These are phyloP conservation scores for Curvularia sp. DNA, from an alignment of 2,329 filamentous ascomycete species.

Conservation along the genomic window DNA sequence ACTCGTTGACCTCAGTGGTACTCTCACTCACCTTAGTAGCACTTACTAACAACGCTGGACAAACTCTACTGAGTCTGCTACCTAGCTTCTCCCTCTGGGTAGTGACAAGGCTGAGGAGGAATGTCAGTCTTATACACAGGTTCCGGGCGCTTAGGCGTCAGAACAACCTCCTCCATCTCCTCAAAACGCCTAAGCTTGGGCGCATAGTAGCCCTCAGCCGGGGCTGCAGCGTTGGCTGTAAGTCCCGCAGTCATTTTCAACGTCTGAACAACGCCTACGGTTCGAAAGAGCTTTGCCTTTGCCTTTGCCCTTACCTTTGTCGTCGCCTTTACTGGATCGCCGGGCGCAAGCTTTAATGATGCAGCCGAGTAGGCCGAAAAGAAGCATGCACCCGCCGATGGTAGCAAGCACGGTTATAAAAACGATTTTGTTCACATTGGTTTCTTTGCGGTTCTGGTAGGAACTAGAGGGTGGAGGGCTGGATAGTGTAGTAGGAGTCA, in stretches of 20 bases:
- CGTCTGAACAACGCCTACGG: background rate
- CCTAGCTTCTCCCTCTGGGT: background rate
- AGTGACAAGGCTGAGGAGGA: constrained; percentile 1
- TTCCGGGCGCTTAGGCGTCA: background rate
- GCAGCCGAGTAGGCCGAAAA: background rate
- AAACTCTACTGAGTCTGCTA: background rate
- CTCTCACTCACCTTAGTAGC: background rate
- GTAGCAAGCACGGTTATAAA: background rate
- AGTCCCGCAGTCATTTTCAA: background rate
- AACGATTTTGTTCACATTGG: background rate
- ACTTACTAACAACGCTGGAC: background rate
- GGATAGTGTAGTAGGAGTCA: background rate
- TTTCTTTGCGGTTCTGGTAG: background rate
- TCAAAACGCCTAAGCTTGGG: background rate
- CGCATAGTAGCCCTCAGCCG: background rate
- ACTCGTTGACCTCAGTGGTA: background rate
- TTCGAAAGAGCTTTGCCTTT: background rate
- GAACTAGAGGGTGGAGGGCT: background rate
- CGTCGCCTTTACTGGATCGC: background rate
- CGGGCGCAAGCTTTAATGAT: background rate
- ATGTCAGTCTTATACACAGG: background rate
- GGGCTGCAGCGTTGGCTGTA: background rate
- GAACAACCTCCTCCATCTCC: background rate
- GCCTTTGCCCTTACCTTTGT: background rate
- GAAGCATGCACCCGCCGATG: background rate